Percentiles rank a stretch among this genome's conserved stretches.
Evolutionary conservation across 73 alveolate species (phyloP).

Genomic region (Breviolum minutum): DNA sequence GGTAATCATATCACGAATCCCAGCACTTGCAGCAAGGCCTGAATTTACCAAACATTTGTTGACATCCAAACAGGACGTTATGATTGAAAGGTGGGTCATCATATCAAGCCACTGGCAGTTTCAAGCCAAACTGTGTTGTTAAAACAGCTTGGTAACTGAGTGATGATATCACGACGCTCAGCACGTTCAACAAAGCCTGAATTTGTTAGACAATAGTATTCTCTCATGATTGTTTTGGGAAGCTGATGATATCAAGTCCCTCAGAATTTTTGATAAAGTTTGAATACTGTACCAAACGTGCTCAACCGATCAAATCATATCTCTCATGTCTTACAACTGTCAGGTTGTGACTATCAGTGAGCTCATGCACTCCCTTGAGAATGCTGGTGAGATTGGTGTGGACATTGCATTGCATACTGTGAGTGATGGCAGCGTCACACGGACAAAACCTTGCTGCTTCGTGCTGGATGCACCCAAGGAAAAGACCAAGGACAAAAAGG

Average conservation of each 20-base stretch:
- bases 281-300: not conserved
- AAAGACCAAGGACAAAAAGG: slow-evolving; percentile 7
- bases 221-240: not conserved
- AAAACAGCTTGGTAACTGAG: not conserved
- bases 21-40: not conserved
- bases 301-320: not conserved
- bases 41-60: not conserved
- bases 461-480: slow-evolving; percentile 31
- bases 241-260: not conserved
- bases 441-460: slow-evolving; percentile 8
- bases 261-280: not conserved
- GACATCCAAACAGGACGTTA: too few species aligned
- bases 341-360: slow-evolving; percentile 1
- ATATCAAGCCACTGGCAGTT: too few species aligned
- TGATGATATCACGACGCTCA: not conserved
- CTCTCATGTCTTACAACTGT: too few species aligned
- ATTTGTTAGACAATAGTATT: not conserved
- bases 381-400: slow-evolving; percentile 28
- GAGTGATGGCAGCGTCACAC: not conserved
- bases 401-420: not conserved
- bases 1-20: not conserved
- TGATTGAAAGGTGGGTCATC: too few species aligned
- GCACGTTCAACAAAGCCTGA: not conserved
- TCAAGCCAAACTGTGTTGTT: not conserved
- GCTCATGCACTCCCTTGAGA: not conserved